Evolutionary conservation across 768 basidiomycete genomes (phyloP), one percentile per base, ranked within the genome.

Genomic region (Agaricus bisporus): DNA sequence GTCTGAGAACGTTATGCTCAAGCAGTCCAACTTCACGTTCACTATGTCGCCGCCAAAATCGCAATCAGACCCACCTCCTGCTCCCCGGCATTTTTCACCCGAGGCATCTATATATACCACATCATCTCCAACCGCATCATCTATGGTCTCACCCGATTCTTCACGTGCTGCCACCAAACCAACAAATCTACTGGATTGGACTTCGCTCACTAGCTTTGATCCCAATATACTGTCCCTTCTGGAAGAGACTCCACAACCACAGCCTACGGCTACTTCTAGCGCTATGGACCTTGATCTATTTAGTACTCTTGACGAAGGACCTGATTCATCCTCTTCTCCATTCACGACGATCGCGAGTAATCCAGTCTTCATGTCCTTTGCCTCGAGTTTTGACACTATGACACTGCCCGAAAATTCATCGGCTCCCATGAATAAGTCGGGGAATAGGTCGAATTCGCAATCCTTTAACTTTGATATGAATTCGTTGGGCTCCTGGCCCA

Each of bases 271-370:
- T 17, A 77, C 79, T 5, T 76, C 79, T 43, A 73, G 74, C 29
- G 75, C 81, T 3, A 84, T 84, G 79, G 73, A 75, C 54, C 72
- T 85, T 67, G 83, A 87, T 62, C 73, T 78, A 50, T 71, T 78
- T 12, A 84, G 79, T 59, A 70, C 78, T n/a, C 64, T 75, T 28
- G 18, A 48, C 15, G 46, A 18, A 14, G 46, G 32, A 20, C 32
- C 12, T 39, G 66, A 75, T 1, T 66, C 72, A 14, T 71, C 71
- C 32, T 71, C 71, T 32, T 71, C 74, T 5, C 78, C 82, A 1
- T 91, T 81, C 67, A 91, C 86, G 54, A 89, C 87, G 10, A 84
- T 94, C 54, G 89, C 89, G 47, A 83, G 77, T 69, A 91, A 91
- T 58, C 89, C 91, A 1, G 76, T 83, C 69, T 91, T 86, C 73